Conservation (phyloP, 805 yeast species). For the Zygoascus ofunaensis region DNA sequence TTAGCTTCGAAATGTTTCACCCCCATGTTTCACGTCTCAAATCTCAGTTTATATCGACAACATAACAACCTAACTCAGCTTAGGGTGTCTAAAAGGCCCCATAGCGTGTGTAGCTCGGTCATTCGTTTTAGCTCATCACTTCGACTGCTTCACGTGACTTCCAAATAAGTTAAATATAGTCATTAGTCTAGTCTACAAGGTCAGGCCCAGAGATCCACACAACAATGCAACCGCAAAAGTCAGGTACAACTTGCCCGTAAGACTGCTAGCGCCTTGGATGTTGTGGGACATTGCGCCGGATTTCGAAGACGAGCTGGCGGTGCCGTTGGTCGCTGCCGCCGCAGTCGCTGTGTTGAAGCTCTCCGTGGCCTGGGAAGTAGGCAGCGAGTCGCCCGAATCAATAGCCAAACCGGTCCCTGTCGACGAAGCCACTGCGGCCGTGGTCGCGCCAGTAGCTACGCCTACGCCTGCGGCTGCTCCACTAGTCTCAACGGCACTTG, state of each 20-base stretch:
- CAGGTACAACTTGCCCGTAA: not conserved
- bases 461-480: constrained; percentile 3
- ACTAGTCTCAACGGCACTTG: constrained; percentile 1
- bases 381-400: constrained; percentile 7
- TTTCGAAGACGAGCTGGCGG: constrained; percentile 4
- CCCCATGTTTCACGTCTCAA: no score
- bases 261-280: not conserved
- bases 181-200: not conserved
- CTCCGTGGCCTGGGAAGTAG: constrained; percentile 9
- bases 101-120: no score
- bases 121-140: no score
- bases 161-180: no score
- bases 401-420: constrained; percentile 3
- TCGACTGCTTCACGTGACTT: no score
- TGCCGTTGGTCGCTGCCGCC: constrained; percentile 6
- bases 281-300: not conserved
- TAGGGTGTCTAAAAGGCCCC: no score
- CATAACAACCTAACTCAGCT: no score
- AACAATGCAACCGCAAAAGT: not conserved
- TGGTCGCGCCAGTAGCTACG: constrained; percentile 6
- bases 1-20: no score
- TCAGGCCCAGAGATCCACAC: not conserved
- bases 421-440: constrained; percentile 8
- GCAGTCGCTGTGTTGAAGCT: constrained; percentile 8
- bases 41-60: no score